A percentile compares a stretch with the other conserved stretches of the same genome.
Conservation (phyloP, 805 yeast genomes). For the Lipomyces lipofer region DNA sequence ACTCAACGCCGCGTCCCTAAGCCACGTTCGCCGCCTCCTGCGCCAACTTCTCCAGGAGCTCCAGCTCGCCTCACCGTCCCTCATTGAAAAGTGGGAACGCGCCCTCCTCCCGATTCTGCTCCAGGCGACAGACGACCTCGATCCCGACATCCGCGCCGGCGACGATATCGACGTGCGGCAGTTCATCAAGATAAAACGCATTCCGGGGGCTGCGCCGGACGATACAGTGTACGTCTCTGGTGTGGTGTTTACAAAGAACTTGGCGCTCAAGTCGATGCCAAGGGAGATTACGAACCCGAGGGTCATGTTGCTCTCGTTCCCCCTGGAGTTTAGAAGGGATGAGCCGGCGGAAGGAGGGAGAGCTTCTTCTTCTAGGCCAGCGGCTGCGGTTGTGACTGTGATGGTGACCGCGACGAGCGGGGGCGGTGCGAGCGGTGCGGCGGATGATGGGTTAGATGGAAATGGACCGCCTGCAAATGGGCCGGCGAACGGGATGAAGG, state of each 20-base stretch:
- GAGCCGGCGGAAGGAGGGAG: constrained; percentile 47
- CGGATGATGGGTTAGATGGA: background rate
- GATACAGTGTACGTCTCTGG: constrained; percentile 73
- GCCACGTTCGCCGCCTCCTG: constrained; percentile 54
- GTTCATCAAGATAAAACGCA: constrained; percentile 81
- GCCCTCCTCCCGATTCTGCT: constrained; percentile 54
- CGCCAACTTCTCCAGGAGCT: constrained; percentile 65
- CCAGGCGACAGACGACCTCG: constrained; percentile 58
- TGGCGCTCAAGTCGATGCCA: constrained; percentile 82
- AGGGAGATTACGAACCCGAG: constrained; percentile 62
- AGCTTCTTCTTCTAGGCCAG: background rate
- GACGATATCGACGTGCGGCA: constrained; percentile 84
- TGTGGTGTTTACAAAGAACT: constrained; percentile 74
- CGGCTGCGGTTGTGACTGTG: background rate
- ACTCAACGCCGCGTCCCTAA: constrained; percentile 36
- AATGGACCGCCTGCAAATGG: background rate
- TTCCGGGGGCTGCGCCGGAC: constrained; percentile 68
- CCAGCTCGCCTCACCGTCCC: constrained; percentile 42
- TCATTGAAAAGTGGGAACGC: constrained; percentile 58
- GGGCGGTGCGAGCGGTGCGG: background rate
- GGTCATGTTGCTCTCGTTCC: constrained; percentile 81
- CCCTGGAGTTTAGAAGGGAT: constrained; percentile 76
- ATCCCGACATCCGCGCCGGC: constrained; percentile 59
- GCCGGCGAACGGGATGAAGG: background rate
- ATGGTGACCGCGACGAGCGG: background rate